Base-by-base conservation (phyloP, 495 filamentous ascomycete genomes). In the Tuber umbilicatum region DNA sequence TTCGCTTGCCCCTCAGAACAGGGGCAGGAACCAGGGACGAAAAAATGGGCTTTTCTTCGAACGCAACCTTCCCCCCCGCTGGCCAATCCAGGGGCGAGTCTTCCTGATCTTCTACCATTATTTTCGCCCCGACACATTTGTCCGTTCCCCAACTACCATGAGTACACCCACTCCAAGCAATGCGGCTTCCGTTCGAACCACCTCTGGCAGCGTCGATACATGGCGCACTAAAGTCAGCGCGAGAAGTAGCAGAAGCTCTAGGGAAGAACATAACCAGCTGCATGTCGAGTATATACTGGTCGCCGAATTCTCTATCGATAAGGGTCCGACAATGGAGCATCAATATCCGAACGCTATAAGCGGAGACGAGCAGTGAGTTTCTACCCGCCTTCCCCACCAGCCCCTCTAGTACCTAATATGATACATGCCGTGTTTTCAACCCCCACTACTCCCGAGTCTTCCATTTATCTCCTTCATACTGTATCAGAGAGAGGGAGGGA, bases 281-380 rank as follows among this genome's bases (percentile, higher is more conserved):
- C 95, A 99, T 90, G 95, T 99, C 82, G 95, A 98, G 83, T 99
- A 97, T 82, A 97, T 99, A 73, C 86, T 99, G n/a, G 96, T 99
- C 70, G 95, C 95, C 0, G 95, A 94, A 4, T 99, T 99, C 83
- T 93, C 97, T 81, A 97, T 97, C 79, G 94, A 98, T 82, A 90
- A 92, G 72, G 95, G 95, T 19, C 94, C 94, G 73, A 90, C 97
- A 76, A 98, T 99, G 95, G 96, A 99, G 82, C 94, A 98, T 82
- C 95, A 99, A 80, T 98, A 93, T 79, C 95, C 95, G 0, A 91
- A 90, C 50, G 87, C 94, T 60, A 98, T 99, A 78, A 97, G 93
- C 73, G 94, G 94, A n/a, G 94, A 99, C 76, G 95, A 98, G 85
- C 86, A 90, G 81, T 82, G 72, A 81, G 81, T 74, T 74, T 73